Conservation (phyloP, 495 filamentous ascomycete species). For the Thermothielavioides terrestris region DNA sequence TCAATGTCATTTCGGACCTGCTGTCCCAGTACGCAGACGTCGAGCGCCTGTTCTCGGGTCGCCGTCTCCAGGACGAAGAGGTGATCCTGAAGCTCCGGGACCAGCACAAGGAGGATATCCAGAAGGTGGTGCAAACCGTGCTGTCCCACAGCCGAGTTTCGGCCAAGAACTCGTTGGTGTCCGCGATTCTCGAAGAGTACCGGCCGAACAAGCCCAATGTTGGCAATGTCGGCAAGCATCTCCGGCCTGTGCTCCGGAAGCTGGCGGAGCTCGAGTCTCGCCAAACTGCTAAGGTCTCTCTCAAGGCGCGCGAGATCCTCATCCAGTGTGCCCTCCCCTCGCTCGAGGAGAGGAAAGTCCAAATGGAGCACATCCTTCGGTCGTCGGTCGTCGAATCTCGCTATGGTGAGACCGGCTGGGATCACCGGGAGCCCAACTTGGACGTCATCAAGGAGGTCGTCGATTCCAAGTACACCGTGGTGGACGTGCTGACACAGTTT, state of each 20-base stretch:
- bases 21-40: conserved; percentile 72
- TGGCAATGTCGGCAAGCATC: conserved; percentile 79
- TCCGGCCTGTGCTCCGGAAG: conserved; percentile 73
- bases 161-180: conserved; percentile 87
- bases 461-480: conserved; percentile 96
- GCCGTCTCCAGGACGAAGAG: conserved; percentile 82
- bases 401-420: conserved; percentile 96
- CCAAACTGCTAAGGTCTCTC: conserved; percentile 84
- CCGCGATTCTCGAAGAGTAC: conserved; percentile 90
- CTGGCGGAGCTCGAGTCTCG: conserved; percentile 85
- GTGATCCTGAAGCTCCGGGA: conserved; percentile 90
- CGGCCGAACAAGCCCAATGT: conserved; percentile 86
- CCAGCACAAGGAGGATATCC: conserved; percentile 86
- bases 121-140: conserved; percentile 73
- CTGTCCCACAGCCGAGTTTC: conserved; percentile 88
- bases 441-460: conserved; percentile 92
- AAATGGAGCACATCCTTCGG: conserved; percentile 98
- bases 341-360: conserved; percentile 82
- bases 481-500: conserved; percentile 89
- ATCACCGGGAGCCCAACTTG: conserved; percentile 82
- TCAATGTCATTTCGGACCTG: conserved; percentile 67
- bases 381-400: conserved; percentile 94
- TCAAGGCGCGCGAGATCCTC: conserved; percentile 92
- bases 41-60: conserved; percentile 79
- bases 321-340: conserved; percentile 96